phyloP scores from a whole-genome alignment of 208 protist species.

The Trypanosoma rangeli region DNA sequence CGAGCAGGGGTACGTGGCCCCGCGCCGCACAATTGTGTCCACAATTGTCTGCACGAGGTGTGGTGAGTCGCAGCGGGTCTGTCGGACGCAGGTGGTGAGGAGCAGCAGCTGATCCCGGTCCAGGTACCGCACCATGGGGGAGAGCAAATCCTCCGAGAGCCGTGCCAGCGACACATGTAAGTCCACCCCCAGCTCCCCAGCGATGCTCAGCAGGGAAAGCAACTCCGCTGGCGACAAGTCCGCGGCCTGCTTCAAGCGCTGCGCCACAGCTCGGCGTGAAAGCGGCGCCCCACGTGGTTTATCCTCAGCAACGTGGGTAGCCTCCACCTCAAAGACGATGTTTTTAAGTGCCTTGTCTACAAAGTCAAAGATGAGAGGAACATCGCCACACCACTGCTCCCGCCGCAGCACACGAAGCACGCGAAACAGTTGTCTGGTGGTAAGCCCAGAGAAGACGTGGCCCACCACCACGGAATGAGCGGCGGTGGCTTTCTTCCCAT shows the following conservation, averaged over 20 bases:
- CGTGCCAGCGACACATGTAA: constrained; percentile 42
- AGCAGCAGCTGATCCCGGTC: constrained; percentile 36
- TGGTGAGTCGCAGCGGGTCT: constrained; percentile 47
- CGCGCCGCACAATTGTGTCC: constrained; percentile 31
- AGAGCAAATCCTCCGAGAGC: constrained; percentile 50
- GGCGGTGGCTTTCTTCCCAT: neutral
- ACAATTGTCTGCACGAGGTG: constrained; percentile 39
- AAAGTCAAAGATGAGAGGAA: constrained; percentile 47
- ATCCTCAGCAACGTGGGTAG: neutral
- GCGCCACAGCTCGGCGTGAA: constrained; percentile 16
- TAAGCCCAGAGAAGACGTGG: constrained; percentile 77
- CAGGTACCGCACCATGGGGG: constrained; percentile 53
- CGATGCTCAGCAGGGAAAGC: constrained; percentile 55
- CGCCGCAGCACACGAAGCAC: constrained; percentile 52
- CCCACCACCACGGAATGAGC: constrained; percentile 15
- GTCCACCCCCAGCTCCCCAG: constrained; percentile 56
- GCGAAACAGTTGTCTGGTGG: constrained; percentile 78
- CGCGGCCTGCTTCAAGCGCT: constrained; percentile 36
- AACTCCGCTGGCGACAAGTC: constrained; percentile 47
- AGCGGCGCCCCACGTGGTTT: neutral
- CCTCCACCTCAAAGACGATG: constrained; percentile 73
- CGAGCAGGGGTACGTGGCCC: constrained; percentile 34
- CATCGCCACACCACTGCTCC: constrained; percentile 51
- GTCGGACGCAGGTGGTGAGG: constrained; percentile 42
- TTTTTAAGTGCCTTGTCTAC: constrained; percentile 72